These are phyloP conservation scores for Neurospora pannonica DNA, from an alignment of 495 filamentous ascomycete genomes.

Conservation along the genomic window DNA sequence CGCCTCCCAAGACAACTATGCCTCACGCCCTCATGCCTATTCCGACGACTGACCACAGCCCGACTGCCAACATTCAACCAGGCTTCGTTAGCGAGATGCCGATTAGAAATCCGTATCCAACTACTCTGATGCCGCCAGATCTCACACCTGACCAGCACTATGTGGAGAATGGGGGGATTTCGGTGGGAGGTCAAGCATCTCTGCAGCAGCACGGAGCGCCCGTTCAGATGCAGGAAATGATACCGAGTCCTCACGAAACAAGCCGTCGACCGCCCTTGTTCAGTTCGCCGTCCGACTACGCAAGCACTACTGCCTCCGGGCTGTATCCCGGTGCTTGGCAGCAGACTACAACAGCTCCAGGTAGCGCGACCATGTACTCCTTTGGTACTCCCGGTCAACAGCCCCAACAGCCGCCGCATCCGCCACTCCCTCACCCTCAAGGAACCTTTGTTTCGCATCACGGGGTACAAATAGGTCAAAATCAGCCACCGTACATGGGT, in stretches of 20 bases:
- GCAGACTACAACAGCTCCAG: slow-evolving; percentile 19
- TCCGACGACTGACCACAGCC: slow-evolving; percentile 18
- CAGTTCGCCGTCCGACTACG: slow-evolving; percentile 24
- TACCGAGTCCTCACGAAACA: slow-evolving; percentile 25
- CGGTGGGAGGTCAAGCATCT: slow-evolving; percentile 11
- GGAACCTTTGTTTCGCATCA: slow-evolving; percentile 19
- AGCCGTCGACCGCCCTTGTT: slow-evolving; percentile 27
- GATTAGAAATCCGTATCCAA: slow-evolving; percentile 17
- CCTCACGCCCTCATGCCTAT: slow-evolving; percentile 20
- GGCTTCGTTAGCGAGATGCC: slow-evolving; percentile 24
- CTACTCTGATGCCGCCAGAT: slow-evolving; percentile 19
- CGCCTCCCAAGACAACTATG: slow-evolving; percentile 15
- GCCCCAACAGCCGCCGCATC: slow-evolving; percentile 4
- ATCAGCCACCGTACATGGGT: slow-evolving; percentile 12
- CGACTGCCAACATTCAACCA: slow-evolving; percentile 20
- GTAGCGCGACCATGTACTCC: slow-evolving; percentile 20
- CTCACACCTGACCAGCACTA: slow-evolving; percentile 25
- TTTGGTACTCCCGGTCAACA: slow-evolving; percentile 15
- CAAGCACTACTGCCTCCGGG: slow-evolving; percentile 18
- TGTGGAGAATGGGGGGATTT: slow-evolving; percentile 19
- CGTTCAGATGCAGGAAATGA: slow-evolving; percentile 26
- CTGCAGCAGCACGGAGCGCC: slow-evolving; percentile 11
- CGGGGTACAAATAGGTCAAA: slow-evolving; percentile 15
- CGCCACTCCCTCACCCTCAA: slow-evolving; percentile 3
- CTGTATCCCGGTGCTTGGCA: slow-evolving; percentile 23